Percentiles rank a stretch among this genome's conserved stretches.
Evolutionary conservation across 768 basidiomycete species (phyloP).

Genomic region (Leucocoprinus sp.): DNA sequence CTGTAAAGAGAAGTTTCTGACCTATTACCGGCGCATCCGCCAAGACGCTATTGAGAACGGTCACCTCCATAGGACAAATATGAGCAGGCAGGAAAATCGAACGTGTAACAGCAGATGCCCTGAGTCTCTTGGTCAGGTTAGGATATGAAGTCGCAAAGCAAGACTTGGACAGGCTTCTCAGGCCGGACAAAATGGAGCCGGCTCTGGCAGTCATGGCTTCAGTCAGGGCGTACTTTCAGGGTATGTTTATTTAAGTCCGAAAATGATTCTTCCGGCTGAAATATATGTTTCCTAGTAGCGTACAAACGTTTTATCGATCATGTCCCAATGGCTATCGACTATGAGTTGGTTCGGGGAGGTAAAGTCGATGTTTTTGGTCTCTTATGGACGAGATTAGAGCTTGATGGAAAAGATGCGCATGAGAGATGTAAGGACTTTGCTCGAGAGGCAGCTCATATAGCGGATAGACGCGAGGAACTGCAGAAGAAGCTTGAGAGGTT

Average conservation of each 20-base stretch:
- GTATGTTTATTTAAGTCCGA: conserved; percentile 23
- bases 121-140: conserved; percentile 29
- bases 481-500: conserved; percentile 44
- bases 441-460: conserved; percentile 39
- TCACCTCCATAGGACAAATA: background rate
- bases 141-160: conserved; percentile 31
- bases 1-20: conserved; percentile 33
- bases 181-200: conserved; percentile 42
- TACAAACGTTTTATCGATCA: conserved; percentile 55
- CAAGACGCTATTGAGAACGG: conserved; percentile 16
- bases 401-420: conserved; percentile 39
- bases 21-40: conserved; percentile 37
- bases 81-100: background rate
- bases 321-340: conserved; percentile 48
- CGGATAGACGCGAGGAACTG: conserved; percentile 38
- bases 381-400: conserved; percentile 40
- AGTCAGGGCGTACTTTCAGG: conserved; percentile 70
- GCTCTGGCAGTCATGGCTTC: conserved; percentile 63
- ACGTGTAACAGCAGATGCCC: conserved; percentile 21
- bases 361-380: conserved; percentile 35
- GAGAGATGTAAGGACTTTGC: conserved; percentile 43
- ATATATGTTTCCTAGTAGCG: conserved; percentile 31
- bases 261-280: background rate
- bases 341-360: conserved; percentile 46
- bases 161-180: conserved; percentile 43